Percentiles rank a stretch among this genome's conserved stretches.
Conservation (phyloP, 495 filamentous ascomycete genomes). For the Haplographium delicatum region DNA sequence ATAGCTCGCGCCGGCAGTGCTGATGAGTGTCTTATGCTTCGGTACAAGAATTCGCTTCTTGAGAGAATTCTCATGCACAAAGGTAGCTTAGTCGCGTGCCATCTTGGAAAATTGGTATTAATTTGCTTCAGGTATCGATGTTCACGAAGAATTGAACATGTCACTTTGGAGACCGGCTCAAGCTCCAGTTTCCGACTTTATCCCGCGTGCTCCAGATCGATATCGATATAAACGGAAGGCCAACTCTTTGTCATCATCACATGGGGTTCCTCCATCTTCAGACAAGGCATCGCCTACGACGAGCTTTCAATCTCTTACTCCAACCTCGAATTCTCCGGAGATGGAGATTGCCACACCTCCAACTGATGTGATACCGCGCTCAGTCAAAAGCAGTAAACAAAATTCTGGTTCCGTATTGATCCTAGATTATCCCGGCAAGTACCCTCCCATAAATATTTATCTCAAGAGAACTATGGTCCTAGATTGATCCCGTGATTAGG, state of each 20-base stretch:
- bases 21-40: slow-evolving; percentile 17
- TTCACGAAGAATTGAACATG: slow-evolving; percentile 10
- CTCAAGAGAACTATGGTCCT: slow-evolving; percentile 19
- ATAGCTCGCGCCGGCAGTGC: neutral
- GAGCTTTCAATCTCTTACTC: neutral
- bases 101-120: neutral
- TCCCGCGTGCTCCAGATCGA: neutral
- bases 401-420: neutral
- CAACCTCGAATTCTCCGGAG: neutral
- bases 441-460: neutral
- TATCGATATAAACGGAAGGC: neutral
- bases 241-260: neutral
- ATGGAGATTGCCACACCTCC: neutral
- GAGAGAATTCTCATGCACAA: slow-evolving; percentile 19
- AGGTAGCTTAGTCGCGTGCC: neutral
- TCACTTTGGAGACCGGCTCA: neutral
- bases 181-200: neutral
- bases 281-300: neutral
- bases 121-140: slow-evolving; percentile 11
- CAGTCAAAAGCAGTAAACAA: neutral
- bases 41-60: slow-evolving; percentile 20
- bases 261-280: no score
- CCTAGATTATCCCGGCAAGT: slow-evolving; percentile 22
- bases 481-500: slow-evolving; percentile 18
- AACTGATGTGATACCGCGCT: neutral